Evolutionary conservation across 2,329 filamentous ascomycete species (phyloP), one percentile per base, ranked within the genome.

Genomic region (Botrytis galanthina): DNA sequence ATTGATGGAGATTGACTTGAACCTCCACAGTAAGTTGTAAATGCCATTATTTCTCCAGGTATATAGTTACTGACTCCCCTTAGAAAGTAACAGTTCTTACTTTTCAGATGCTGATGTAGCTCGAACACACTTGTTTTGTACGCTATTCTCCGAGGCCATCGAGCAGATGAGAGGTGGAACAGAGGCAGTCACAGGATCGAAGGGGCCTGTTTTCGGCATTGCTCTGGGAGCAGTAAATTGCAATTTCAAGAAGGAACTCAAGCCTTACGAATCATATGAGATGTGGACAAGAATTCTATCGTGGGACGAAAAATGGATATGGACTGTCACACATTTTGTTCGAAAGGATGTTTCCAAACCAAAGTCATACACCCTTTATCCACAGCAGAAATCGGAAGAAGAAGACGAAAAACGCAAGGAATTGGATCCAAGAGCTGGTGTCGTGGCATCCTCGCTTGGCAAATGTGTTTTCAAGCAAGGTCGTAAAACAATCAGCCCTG

Each of bases 241-340:
- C 78, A 84, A 82, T 76, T 95, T 94, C 83, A 89, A 90, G 81
- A 85, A 85, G 68, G 93, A 95, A 84, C 91, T 95, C 76, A 87
- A 87, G 75, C 88, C 90, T 0, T 91, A 90, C 78, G 86, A 90
- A 79, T 81, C 83, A n/a, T 95, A 92, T 82, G 91, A 94, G 84
- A 87, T 94, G 80, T 92, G 91, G 87, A 90, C 86, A 46, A 86
- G 90, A 67, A 81, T 95, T 29, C 84, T 94, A n/a, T 83, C 85
- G 73, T 95, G 92, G 92, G 92, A 95, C 82, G 87, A 89, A 80
- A 95, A 95, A 83, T 95, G 93, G 93, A 79, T 94, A 74, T 94
- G 92, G 81, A 66, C 88, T 35, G 80, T 87, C 39, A 87, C 83
- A 2, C 87, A 86, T 75, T 89, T 89, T 76, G 82, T 89, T 9